Evolutionary conservation across 768 basidiomycete genomes (phyloP), one percentile per base, ranked within the genome.

Genomic region (Trametes villosa): DNA sequence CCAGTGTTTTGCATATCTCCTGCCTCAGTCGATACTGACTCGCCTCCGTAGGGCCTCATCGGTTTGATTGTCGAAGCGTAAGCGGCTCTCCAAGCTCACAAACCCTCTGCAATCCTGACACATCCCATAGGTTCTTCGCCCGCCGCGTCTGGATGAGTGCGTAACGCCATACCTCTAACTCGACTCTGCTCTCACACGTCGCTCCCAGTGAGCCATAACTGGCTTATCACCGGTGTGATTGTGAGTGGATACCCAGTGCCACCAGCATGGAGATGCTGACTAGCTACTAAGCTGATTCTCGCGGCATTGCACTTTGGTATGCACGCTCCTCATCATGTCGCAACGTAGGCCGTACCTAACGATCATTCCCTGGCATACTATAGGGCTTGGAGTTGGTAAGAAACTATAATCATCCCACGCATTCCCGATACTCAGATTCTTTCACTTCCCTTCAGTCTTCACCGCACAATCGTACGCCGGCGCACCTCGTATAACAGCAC

Each of bases 41-140:
- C 6, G 34, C 33, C 22, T 30, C 24, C 49, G 4, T 59, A 81
- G 79, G 81, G 81, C 20, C 66, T 82, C 22, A 81, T 82, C 59
- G 81, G 80, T 22, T 60, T 83, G 29, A 79, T 83, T 13, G 81
- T 81, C 3, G 77, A 83, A 70, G 77, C 76, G 81, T 81, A 60
- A 33, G 70, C 55, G 47, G 41, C 29, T 12, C 42, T n/a, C 11
- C 41, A n/a, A 26, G 44, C 34, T 33, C 20, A 41, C 51, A 29
- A 13, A 42, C 38, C 4, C 12, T 34, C 8, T 26, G 57, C 29
- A 17, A 18, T 27, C 38, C 60, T 34, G n/a, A 8, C 62, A 26
- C 24, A 33, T 36, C 42, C 24, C 15, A 11, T 59, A 83, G 81
- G 62, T 84, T 82, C 70, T 84, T 83, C 65, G 81, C 81, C 34